These are phyloP conservation scores for Rhodomyrtus tomentosa DNA, from an alignment of 345 rosid genomes.

Conservation along the genomic window DNA sequence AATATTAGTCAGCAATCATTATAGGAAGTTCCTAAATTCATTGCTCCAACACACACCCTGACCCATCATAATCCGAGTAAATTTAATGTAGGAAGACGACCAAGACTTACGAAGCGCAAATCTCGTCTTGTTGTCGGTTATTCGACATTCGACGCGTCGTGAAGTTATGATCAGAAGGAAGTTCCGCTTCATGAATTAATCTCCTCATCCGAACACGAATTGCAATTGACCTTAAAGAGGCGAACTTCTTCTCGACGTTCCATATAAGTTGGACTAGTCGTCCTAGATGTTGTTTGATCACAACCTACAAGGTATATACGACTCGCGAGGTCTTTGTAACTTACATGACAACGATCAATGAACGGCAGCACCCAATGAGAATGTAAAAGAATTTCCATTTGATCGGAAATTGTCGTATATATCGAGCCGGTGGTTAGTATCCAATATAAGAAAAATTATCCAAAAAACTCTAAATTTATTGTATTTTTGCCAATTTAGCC, in stretches of 20 bases:
- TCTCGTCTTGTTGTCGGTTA: not conserved
- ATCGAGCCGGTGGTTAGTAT: not conserved
- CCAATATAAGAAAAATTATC: not conserved
- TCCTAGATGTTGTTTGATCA: not conserved
- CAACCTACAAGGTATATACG: too few species aligned
- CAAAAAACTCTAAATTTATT: too few species aligned
- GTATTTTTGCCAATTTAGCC: too few species aligned
- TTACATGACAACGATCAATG: not conserved
- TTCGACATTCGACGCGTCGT: not conserved
- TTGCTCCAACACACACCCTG: not conserved
- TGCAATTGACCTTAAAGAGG: not conserved
- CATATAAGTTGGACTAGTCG: not conserved
- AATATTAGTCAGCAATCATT: not conserved
- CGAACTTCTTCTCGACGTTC: not conserved
- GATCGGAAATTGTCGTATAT: not conserved
- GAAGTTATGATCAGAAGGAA: not conserved
- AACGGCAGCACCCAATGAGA: not conserved
- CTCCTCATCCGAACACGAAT: not conserved
- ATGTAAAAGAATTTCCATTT: not conserved
- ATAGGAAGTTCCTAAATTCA: not conserved
- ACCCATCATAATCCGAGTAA: not conserved
- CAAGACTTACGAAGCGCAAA: not conserved
- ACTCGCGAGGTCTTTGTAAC: not conserved
- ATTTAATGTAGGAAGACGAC: not conserved
- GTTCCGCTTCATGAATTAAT: not conserved